phyloP scores from a whole-genome alignment of 2,329 filamentous ascomycete species.

The Stemphylium vesicarium region DNA sequence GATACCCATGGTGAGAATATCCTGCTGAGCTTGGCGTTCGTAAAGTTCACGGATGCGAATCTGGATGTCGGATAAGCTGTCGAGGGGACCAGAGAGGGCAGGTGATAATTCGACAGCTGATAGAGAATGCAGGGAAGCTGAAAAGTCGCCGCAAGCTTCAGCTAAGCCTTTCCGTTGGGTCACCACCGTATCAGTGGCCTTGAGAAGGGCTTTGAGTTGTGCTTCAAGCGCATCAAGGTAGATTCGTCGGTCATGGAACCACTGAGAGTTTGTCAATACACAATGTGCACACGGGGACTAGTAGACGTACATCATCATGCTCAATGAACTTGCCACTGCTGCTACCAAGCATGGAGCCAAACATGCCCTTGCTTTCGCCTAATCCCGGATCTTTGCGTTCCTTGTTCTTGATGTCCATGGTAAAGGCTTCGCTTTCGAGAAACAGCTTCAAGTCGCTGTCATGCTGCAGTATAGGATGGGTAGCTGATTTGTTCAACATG shows the following conservation, averaged over 20 bases:
- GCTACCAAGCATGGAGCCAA: slow-evolving; percentile 81
- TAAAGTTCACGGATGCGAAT: slow-evolving; percentile 94
- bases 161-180: slow-evolving; percentile 90
- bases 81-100: slow-evolving; percentile 83
- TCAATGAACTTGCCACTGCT: slow-evolving; percentile 86
- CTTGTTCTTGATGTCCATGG: slow-evolving; percentile 96
- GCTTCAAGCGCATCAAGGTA: slow-evolving; percentile 94
- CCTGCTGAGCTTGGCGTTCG: slow-evolving; percentile 94
- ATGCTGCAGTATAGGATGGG: slow-evolving; percentile 88
- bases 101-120: slow-evolving; percentile 92
- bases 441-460: slow-evolving; percentile 96
- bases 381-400: slow-evolving; percentile 87
- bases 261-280: slow-evolving; percentile 59
- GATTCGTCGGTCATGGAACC: slow-evolving; percentile 96
- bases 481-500: slow-evolving; percentile 96
- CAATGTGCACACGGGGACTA: background rate
- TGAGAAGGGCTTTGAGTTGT: slow-evolving; percentile 87
- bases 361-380: slow-evolving; percentile 89
- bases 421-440: slow-evolving; percentile 94
- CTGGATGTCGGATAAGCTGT: slow-evolving; percentile 91
- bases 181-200: slow-evolving; percentile 93
- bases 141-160: slow-evolving; percentile 92
- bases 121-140: slow-evolving; percentile 87
- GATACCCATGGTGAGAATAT: slow-evolving; percentile 93
- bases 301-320: slow-evolving; percentile 81